Evolutionary conservation across 768 basidiomycete genomes (phyloP), one percentile per base, ranked within the genome.

Genomic region (Amylocystis lapponica): DNA sequence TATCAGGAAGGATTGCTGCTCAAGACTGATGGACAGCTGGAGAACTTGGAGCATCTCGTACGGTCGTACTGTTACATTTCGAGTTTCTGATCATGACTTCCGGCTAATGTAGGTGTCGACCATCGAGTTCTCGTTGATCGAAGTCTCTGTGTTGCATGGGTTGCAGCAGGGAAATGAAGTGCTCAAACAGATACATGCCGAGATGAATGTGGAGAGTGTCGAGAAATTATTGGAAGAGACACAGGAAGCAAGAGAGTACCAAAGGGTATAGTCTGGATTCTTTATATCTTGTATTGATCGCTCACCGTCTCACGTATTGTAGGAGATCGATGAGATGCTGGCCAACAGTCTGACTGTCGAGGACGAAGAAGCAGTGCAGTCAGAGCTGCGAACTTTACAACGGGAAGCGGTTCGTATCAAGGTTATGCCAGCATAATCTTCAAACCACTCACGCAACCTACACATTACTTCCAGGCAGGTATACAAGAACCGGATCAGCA

Each of bases 71-170:
- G 6, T 31, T 16, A 20, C 20, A 25, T 20, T 22, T 14, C 27
- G 16, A 14, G 16, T 39, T 10, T 35, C 27, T 35, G 34, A 41
- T 50, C 16, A 9, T 29, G 22, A 13, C 29, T 16, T 8, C 2
- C 29, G 6, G 12, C 27, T 27, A 22, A 37, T 37, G 13, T 56
- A 99, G 95, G 93, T 97, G 20, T 88, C 91, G 3, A 88, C 86
- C 0, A 96, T 99, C 55, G 96, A 99, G 62, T 98, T 96, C 68
- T 92, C 96, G 6, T 72, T 94, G 37, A 81, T 98, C 17, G 89
- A 98, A 63, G 80, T 88, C 34, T 92, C 93, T 2, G 88, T 99
- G 9, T 58, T 98, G 26, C 90, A 91, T 60, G 96, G 95, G 7
- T 66, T 99, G 33, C 79, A 90, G 61, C 91, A 93, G 66, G 96